Evolutionary conservation across 202 grass and related monocot species (phyloP).

Genomic region (Zizania palustris): DNA sequence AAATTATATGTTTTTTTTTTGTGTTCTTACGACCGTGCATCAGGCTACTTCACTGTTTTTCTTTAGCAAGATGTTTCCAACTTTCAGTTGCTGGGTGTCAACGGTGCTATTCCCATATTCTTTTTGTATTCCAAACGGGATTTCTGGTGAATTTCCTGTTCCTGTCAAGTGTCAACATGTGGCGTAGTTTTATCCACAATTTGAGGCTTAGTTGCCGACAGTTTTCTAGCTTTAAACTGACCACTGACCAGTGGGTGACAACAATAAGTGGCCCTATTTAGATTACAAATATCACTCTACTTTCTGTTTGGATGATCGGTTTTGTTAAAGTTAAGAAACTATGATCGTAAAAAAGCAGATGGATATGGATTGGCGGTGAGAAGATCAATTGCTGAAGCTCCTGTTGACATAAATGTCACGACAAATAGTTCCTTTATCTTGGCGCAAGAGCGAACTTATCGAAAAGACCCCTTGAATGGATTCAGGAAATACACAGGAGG

Average conservation of each 20-base stretch:
- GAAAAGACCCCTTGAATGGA: constrained; percentile 78
- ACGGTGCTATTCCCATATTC: constrained; percentile 4
- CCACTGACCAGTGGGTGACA: not conserved
- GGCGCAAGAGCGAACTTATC: constrained; percentile 66
- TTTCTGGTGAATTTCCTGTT: not conserved
- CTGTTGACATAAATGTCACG: constrained; percentile 45
- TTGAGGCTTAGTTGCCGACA: not conserved
- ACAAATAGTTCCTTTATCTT: constrained; percentile 73
- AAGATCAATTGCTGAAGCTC: constrained; percentile 65
- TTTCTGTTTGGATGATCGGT: constrained; percentile 2
- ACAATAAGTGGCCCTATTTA: not conserved
- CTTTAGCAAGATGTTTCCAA: not conserved
- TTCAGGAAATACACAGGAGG: constrained; percentile 75
- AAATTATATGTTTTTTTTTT: constrained; percentile 7
- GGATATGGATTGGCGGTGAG: constrained; percentile 49
- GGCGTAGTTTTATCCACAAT: not conserved
- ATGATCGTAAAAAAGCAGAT: constrained; percentile 39
- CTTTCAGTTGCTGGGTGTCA: not conserved
- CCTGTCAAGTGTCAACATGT: constrained; percentile 24
- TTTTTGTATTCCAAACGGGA: not conserved
- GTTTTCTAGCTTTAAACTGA: constrained; percentile 1
- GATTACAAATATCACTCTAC: not conserved
- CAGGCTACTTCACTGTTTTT: not conserved
- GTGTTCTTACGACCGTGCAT: not conserved
- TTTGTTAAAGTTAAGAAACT: not conserved